These are phyloP conservation scores for Xylaria sp. DNA, from an alignment of 2,329 filamentous ascomycete species.

Conservation along the genomic window DNA sequence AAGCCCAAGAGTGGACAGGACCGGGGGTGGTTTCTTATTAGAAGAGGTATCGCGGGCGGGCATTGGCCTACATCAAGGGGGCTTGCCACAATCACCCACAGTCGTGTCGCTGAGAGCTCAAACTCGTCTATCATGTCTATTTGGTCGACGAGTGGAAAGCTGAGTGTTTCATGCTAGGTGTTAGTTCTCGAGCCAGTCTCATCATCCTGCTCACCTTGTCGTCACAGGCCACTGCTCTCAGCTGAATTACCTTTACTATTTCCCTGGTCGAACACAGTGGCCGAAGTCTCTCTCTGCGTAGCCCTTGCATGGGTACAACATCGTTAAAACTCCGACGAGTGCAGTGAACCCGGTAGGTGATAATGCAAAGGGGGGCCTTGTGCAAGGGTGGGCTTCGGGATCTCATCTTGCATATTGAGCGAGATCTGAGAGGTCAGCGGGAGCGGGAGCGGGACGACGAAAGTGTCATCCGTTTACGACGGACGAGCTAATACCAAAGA, in stretches of 20 bases:
- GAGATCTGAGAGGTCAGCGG: slow-evolving; percentile 34
- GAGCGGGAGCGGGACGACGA: slow-evolving; percentile 18
- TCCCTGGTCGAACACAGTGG: not conserved
- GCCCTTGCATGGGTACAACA: slow-evolving; percentile 22
- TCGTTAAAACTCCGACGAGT: slow-evolving; percentile 13
- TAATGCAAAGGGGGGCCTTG: slow-evolving; percentile 20
- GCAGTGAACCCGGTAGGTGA: slow-evolving; percentile 6
- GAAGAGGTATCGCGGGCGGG: not conserved
- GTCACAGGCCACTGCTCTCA: not conserved
- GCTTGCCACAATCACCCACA: slow-evolving; percentile 7
- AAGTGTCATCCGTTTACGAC: slow-evolving; percentile 15
- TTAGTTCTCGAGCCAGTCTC: not conserved
- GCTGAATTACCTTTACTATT: not conserved
- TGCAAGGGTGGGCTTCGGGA: slow-evolving; percentile 34
- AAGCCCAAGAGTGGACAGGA: not conserved
- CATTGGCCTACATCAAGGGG: not conserved
- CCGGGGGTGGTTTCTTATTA: not conserved
- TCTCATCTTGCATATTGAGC: slow-evolving; percentile 40
- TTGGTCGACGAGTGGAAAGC: not conserved
- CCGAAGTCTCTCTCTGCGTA: not conserved
- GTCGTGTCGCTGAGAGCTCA: not conserved
- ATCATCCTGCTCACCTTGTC: not conserved
- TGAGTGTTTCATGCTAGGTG: not conserved
- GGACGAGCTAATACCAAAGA: slow-evolving; percentile 20
- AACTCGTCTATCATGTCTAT: not conserved